Conservation (phyloP, 768 basidiomycete genomes). For the Omphalotus guepiniiformis region DNA sequence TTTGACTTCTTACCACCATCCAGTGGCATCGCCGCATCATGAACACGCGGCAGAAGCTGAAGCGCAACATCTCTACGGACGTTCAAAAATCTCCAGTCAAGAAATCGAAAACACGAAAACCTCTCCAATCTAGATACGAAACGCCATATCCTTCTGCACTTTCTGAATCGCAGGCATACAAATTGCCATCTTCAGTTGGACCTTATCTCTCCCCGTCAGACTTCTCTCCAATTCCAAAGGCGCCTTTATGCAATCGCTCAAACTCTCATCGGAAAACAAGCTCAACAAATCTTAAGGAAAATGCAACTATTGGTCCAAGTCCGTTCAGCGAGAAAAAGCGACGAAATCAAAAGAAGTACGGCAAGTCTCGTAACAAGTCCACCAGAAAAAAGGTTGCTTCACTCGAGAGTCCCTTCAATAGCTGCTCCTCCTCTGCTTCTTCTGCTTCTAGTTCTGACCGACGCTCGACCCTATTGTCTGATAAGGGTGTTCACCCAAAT, state of each 20-base stretch:
- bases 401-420: constrained; percentile 42
- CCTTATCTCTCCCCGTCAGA: constrained; percentile 24
- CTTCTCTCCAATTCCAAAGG: constrained; percentile 37
- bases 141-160: constrained; percentile 24
- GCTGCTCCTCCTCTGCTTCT: constrained; percentile 37
- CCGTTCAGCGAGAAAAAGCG: constrained; percentile 1
- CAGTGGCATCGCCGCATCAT: too few species aligned
- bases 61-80: constrained; percentile 5
- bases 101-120: constrained; percentile 5
- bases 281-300: constrained; percentile 20
- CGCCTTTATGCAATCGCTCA: constrained; percentile 25
- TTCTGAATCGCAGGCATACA: constrained; percentile 18
- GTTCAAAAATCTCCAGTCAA: constrained; percentile 2
- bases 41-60: constrained; percentile 6
- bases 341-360: constrained; percentile 3
- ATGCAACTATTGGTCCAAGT: constrained; percentile 6
- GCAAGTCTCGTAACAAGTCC: neutral
- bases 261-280: constrained; percentile 27
- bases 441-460: constrained; percentile 30
- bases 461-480: constrained; percentile 35
- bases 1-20: neutral
- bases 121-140: constrained; percentile 11
- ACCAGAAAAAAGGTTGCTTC: neutral
- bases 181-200: constrained; percentile 20
- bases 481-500: constrained; percentile 16